A percentile compares a stretch with the other conserved stretches of the same genome.
Conservation (phyloP, 441 rosid genomes). For the Adansonia rubrostipa region DNA sequence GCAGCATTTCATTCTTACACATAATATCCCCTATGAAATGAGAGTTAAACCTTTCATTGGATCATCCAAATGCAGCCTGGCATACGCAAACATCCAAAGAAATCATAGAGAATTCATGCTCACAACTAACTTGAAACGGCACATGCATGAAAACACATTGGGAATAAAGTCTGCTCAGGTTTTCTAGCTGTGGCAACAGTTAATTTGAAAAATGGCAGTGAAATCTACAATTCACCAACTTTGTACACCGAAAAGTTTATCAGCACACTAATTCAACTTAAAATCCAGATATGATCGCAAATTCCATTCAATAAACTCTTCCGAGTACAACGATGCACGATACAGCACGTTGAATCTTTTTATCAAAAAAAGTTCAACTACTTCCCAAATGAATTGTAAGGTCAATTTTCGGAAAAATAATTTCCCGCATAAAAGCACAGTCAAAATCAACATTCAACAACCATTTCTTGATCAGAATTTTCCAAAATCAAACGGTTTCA, state of each 20-base stretch:
- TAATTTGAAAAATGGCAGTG: background rate
- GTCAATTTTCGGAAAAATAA: background rate
- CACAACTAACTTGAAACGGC: background rate
- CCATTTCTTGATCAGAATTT: background rate
- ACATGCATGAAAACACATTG: background rate
- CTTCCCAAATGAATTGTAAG: background rate
- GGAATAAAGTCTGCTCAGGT: background rate
- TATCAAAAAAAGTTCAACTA: background rate
- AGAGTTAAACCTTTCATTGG: constrained; percentile 12
- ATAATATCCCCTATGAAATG: background rate
- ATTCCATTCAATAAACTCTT: background rate
- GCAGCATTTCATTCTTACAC: background rate
- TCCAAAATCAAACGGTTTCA: background rate
- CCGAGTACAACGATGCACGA: background rate
- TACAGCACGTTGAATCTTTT: background rate
- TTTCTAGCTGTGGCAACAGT: background rate
- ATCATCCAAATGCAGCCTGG: constrained; percentile 8
- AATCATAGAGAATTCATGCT: background rate
- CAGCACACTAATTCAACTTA: background rate
- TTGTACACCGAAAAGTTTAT: constrained; percentile 3
- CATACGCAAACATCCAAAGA: background rate
- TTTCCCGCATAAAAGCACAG: background rate
- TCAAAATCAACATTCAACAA: background rate
- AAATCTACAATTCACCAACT: background rate
- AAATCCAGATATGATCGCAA: background rate